These are phyloP conservation scores for Globisporangium canariense DNA, from an alignment of 352 stramenopile genomes.

Conservation along the genomic window DNA sequence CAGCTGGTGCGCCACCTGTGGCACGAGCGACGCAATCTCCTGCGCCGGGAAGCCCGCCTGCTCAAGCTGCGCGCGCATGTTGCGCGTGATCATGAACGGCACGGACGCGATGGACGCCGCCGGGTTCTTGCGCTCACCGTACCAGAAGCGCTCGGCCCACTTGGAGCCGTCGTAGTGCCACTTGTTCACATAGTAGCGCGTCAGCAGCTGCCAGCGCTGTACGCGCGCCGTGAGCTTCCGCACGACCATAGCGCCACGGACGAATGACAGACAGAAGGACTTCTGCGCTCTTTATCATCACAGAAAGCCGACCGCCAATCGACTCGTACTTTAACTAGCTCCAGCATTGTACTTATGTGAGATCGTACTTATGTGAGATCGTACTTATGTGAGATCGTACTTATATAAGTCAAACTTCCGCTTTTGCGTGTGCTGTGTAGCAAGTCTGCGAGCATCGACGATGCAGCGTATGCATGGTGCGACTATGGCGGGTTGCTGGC, in stretches of 20 bases:
- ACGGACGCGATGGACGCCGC: conserved; percentile 56
- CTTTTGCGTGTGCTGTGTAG: not conserved
- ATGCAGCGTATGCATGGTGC: not conserved
- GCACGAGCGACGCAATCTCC: conserved; percentile 61
- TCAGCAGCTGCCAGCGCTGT: conserved; percentile 63
- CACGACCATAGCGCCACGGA: conserved; percentile 23
- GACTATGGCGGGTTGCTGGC: not conserved
- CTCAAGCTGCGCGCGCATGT: conserved; percentile 63
- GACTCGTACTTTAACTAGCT: not conserved
- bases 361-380: not conserved
- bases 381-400: conserved; percentile 3
- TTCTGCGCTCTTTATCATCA: not conserved
- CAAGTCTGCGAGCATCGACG: not conserved
- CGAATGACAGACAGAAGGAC: too few species aligned
- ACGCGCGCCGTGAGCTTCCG: conserved; percentile 37
- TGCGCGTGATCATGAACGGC: conserved; percentile 84
- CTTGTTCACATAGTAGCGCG: conserved; percentile 79
- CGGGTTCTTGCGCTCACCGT: conserved; percentile 45
- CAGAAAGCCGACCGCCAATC: not conserved
- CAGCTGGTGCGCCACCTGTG: conserved; percentile 51
- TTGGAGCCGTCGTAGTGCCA: conserved; percentile 83
- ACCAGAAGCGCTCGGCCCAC: conserved; percentile 68
- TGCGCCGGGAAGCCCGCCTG: conserved; percentile 47
- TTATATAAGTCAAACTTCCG: not conserved
- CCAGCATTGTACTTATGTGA: not conserved